These are phyloP conservation scores for Rhizopogon roseolus DNA, from an alignment of 768 basidiomycete species.

Conservation along the genomic window DNA sequence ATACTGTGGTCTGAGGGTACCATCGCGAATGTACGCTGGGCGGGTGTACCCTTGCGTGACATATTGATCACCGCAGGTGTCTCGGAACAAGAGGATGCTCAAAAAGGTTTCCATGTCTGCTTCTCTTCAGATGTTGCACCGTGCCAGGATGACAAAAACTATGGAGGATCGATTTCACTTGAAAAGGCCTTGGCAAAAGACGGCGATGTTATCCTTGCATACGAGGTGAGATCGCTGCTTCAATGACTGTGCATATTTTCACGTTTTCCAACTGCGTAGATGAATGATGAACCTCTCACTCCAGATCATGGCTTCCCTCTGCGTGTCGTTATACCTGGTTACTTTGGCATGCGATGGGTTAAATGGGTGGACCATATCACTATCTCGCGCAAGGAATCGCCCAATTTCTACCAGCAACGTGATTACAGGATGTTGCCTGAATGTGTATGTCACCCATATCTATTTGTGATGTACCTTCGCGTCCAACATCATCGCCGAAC, in stretches of 20 bases:
- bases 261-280: slow-evolving; percentile 31
- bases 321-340: slow-evolving; percentile 65
- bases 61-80: slow-evolving; percentile 45
- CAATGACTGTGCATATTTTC: background rate
- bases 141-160: slow-evolving; percentile 58
- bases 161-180: slow-evolving; percentile 60
- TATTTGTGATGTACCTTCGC: background rate
- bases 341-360: slow-evolving; percentile 67
- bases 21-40: slow-evolving; percentile 68
- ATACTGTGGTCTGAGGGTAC: slow-evolving; percentile 65
- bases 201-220: slow-evolving; percentile 56
- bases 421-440: slow-evolving; percentile 67
- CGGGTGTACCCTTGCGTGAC: slow-evolving; percentile 54
- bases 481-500: background rate
- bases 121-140: slow-evolving; percentile 57
- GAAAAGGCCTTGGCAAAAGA: slow-evolving; percentile 41
- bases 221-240: slow-evolving; percentile 37
- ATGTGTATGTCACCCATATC: slow-evolving; percentile 21
- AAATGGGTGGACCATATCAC: slow-evolving; percentile 69
- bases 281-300: slow-evolving; percentile 57
- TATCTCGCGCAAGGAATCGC: slow-evolving; percentile 48
- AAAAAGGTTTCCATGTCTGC: slow-evolving; percentile 43
- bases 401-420: slow-evolving; percentile 67
- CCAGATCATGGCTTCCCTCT: slow-evolving; percentile 64
- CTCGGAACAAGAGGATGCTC: slow-evolving; percentile 11